Percentiles rank a stretch among this genome's conserved stretches.
Evolutionary conservation across 1,139 yeast genomes (phyloP).

Genomic region (Candida tetrigidarum): DNA sequence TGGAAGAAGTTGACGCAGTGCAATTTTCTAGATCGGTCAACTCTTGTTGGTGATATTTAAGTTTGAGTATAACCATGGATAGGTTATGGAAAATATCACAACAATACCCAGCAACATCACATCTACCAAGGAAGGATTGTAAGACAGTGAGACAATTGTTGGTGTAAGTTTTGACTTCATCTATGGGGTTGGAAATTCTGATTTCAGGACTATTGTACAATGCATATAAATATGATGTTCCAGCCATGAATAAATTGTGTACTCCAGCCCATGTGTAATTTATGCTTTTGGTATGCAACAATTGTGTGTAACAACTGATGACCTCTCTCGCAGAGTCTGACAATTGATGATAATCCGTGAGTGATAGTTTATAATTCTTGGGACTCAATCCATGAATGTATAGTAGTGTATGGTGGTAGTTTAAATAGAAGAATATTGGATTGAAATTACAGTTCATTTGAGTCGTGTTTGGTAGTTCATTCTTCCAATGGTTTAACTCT

Average conservation of each 20-base stretch:
- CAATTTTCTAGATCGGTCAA: constrained; percentile 26
- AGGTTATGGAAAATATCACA: constrained; percentile 72
- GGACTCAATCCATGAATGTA: constrained; percentile 81
- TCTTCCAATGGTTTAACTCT: constrained; percentile 65
- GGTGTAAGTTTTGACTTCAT: constrained; percentile 59
- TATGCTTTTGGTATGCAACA: constrained; percentile 59
- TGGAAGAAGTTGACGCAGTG: constrained; percentile 14
- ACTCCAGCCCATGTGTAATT: constrained; percentile 96
- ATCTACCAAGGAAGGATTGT: constrained; percentile 63
- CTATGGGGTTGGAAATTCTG: constrained; percentile 48
- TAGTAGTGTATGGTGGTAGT: constrained; percentile 76
- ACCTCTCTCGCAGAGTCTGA: constrained; percentile 68
- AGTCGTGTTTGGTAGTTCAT: constrained; percentile 56
- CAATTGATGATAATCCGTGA: constrained; percentile 59
- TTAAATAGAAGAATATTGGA: constrained; percentile 67
- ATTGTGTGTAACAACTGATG: constrained; percentile 61
- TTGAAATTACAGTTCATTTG: constrained; percentile 80
- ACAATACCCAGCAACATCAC: constrained; percentile 81
- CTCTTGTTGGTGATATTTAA: constrained; percentile 47
- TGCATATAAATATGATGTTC: constrained; percentile 79
- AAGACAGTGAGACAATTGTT: constrained; percentile 64
- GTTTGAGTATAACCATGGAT: constrained; percentile 69
- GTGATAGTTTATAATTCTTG: constrained; percentile 56
- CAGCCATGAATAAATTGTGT: constrained; percentile 87
- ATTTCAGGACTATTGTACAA: constrained; percentile 68